phyloP scores from a whole-genome alignment of 805 yeast species.

The Ogataea henricii region DNA sequence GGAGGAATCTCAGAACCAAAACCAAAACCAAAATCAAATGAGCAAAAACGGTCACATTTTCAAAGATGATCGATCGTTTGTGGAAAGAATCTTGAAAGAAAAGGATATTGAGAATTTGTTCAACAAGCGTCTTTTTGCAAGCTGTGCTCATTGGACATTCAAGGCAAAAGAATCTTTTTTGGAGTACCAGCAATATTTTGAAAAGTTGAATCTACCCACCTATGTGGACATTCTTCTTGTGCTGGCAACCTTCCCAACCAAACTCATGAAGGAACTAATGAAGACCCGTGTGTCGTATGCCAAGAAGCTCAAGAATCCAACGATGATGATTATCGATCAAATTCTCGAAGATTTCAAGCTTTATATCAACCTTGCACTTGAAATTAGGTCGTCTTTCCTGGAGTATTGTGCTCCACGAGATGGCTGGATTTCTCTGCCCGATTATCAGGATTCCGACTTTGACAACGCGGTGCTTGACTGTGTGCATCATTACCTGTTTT shows the following conservation, averaged over 20 bases:
- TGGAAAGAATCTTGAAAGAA: constrained; percentile 80
- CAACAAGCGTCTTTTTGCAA: constrained; percentile 63
- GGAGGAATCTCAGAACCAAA: constrained; percentile 2
- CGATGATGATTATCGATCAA: constrained; percentile 95
- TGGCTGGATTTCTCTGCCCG: constrained; percentile 68
- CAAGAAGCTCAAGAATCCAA: constrained; percentile 74
- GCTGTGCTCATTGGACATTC: constrained; percentile 77
- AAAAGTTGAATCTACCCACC: constrained; percentile 71
- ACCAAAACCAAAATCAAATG: constrained; percentile 10
- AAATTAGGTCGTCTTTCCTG: constrained; percentile 65
- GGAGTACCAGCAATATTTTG: constrained; percentile 60
- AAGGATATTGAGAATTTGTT: constrained; percentile 74
- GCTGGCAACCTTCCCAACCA: constrained; percentile 74
- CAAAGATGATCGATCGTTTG: constrained; percentile 70
- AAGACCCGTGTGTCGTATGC: constrained; percentile 76
- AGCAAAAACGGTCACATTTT: constrained; percentile 38
- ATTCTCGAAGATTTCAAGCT: constrained; percentile 82
- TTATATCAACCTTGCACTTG: constrained; percentile 73
- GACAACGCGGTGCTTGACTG: constrained; percentile 74
- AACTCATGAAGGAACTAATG: constrained; percentile 76
- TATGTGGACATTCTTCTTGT: constrained; percentile 65
- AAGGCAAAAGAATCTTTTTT: constrained; percentile 77
- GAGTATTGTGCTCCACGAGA: constrained; percentile 60
- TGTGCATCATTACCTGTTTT: constrained; percentile 66
- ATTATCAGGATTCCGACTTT: constrained; percentile 57